Base-by-base conservation (phyloP, 1,284 basidiomycete species). In the Ceratobasidium sp. region DNA sequence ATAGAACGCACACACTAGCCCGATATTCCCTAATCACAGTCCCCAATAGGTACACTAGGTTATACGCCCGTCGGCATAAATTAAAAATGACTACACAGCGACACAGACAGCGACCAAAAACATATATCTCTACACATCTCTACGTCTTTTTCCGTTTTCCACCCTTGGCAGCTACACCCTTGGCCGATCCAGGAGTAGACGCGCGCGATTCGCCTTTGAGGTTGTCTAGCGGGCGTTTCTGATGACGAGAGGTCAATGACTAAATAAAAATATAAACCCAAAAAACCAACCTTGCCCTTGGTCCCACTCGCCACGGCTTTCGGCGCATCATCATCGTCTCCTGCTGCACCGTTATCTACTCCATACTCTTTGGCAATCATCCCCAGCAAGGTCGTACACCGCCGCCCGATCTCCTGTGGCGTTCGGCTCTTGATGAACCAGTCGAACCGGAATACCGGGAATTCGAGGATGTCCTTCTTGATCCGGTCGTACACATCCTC, bases 381-480 rank as follows among this genome's bases (percentile, higher is more conserved):
- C 16, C 91, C 87, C 49, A 98, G 80, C 49, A 99, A 82, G 7
- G 97, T 98, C 78, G 92, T 93, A 79, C 96, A 98, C 72, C 98
- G 85, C 78, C 97, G 85, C 78, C 92, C 90, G 76, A 99, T 84
- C 84, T 99, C 98, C 79, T 94, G 90, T 11, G 95, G 91, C 29
- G 94, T 96, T 68, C 98, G 86, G 77, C 92, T 94, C 86, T 98
- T 98, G 87, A 99, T 95, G 85, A 98, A 99, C 96, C 96, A 98
- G 81, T 98, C 96, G 79, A 98, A 98, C 68, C 95, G 86, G 85
- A 99, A 99, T n/a, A 96, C 92, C 0, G 95, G 95, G 83, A 95
- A 97, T 82, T 96, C 94, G 49, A 91, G 92, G 75, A 99, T 95
- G 83, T 99, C 97, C 83, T 92, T 90, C 87, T 98, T 98, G 84